Conservation (phyloP, 176 grass and related monocot species). For the Hordeum vulgare region MorexV3_pseudomolecules_assembly NC_058522.1:521469685-521470184, state of each 20-base stretch:
- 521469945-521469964: neutral
- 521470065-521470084: neutral
- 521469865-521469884: neutral
- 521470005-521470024: neutral
- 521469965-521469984: neutral
- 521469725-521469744: neutral
- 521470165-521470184: slow-evolving; percentile 65
- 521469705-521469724: neutral
- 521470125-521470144: neutral
- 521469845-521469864: neutral
- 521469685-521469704: slow-evolving; percentile 85
- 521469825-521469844: neutral
- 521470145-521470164: neutral
- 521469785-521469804: neutral
- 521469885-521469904: neutral
- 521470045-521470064: neutral
- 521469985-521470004: neutral
- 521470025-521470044: neutral
- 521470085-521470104: neutral
- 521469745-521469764: neutral
- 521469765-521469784: neutral
- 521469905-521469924: neutral
- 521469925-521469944: neutral
- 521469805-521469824: neutral
- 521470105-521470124: neutral